Conservation (phyloP, 495 filamentous ascomycete genomes). For the Massariosphaeria phaeospora region DNA sequence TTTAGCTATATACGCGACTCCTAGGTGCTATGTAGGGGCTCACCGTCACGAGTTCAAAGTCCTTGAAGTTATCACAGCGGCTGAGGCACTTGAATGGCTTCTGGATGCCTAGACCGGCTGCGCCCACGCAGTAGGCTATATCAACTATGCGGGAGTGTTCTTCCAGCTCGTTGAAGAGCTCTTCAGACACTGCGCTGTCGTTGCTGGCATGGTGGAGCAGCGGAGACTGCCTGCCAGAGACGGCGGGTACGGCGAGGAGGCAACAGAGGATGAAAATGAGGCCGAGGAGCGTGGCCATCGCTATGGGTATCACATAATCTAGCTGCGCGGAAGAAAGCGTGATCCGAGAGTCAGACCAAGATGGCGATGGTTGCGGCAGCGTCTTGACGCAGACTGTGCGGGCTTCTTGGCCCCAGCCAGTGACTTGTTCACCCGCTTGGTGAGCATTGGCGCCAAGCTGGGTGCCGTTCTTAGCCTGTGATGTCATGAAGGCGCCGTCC, state of each 20-base stretch:
- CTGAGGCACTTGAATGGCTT: slow-evolving; percentile 80
- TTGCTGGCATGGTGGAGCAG: slow-evolving; percentile 25
- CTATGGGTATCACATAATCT: slow-evolving; percentile 25
- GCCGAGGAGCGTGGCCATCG: slow-evolving; percentile 20
- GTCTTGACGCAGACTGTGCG: not conserved
- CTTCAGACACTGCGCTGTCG: slow-evolving; percentile 50
- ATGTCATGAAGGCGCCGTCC: slow-evolving; percentile 5
- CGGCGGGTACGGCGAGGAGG: not conserved
- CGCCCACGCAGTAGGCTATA: slow-evolving; percentile 89
- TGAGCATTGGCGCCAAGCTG: not conserved
- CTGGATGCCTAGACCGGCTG: slow-evolving; percentile 62
- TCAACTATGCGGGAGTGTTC: slow-evolving; percentile 85
- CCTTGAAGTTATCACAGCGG: slow-evolving; percentile 73
- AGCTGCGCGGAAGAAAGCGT: not conserved
- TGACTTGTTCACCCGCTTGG: not conserved
- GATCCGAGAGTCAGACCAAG: too few relatives aligned
- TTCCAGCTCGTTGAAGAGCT: slow-evolving; percentile 76
- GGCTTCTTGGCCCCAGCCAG: not conserved
- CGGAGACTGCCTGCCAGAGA: slow-evolving; percentile 19
- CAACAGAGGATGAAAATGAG: slow-evolving; percentile 13
- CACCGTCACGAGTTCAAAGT: slow-evolving; percentile 69
- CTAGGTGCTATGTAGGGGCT: slow-evolving; percentile 3
- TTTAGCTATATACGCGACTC: too few relatives aligned
- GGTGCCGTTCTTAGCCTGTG: not conserved
- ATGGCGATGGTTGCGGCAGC: too few relatives aligned